These are phyloP conservation scores for Hylodesmum podocarpum DNA, from an alignment of 306 rosid species.

Conservation along the genomic window DNA sequence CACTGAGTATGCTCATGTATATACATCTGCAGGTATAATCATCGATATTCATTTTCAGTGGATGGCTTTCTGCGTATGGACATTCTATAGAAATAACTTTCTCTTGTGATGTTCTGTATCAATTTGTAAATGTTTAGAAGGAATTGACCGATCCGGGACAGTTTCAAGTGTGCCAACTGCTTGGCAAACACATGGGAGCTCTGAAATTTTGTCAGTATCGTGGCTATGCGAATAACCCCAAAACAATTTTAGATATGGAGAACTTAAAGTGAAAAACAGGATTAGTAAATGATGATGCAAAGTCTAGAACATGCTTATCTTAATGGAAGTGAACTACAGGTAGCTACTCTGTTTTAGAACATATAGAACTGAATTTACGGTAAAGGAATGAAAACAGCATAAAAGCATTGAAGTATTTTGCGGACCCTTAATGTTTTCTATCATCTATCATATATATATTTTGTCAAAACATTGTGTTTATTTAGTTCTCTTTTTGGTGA, in stretches of 20 bases:
- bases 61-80: slow-evolving; percentile 4
- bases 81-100: not conserved
- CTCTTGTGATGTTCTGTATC: not conserved
- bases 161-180: not conserved
- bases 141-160: slow-evolving; percentile 11
- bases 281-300: not conserved
- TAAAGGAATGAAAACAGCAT: not conserved
- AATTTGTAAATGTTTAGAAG: slow-evolving; percentile 8
- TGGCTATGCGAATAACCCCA: not conserved
- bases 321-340: not conserved
- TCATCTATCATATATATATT: not conserved
- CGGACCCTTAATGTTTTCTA: not conserved
- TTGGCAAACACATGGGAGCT: not conserved
- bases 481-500: no score
- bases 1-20: not conserved
- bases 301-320: slow-evolving; percentile 19
- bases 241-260: not conserved
- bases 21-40: slow-evolving; percentile 35
- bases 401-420: not conserved
- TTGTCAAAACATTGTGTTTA: not conserved
- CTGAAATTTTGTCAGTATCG: not conserved
- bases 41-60: slow-evolving; percentile 13
- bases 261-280: not conserved
- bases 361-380: not conserved
- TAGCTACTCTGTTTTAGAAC: not conserved